Evolutionary conservation across 1,284 basidiomycete species (phyloP), one percentile per base, ranked within the genome.

Genomic region (Rhizoctonia solani): DNA sequence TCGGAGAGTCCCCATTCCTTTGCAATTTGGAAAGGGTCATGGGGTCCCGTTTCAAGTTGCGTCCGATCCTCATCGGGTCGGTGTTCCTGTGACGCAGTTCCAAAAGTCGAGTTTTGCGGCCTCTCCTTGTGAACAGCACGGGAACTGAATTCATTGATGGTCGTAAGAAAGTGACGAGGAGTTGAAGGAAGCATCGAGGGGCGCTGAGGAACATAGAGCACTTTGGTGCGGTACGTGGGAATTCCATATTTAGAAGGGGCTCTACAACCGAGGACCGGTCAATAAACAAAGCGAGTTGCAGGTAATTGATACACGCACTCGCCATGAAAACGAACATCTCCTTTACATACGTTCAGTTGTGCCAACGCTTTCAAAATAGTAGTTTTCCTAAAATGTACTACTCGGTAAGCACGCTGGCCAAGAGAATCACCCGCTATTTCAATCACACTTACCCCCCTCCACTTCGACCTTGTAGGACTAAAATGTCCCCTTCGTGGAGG

Each of bases 191-290:
- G 83, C 14, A 94, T 79, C 0, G 91, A 89, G 0, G 92, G 88
- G 21, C 93, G 81, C 76, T 95, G 93, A 0, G 92, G 92, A 46
- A 94, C 86, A 74, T 95, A 95, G 71, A 87, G 83, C 1, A 94
- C 86, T 68, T 82, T 83, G 0, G 88, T 91, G 59, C 93, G 85
- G 77, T 86, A 95, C 27, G 75, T 76, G 3, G 92, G 89, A 39
- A 93, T 83, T 13, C 25, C 21, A 23, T 61, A 61, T 25, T 61
- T 49, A 11, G 58, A 2, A 25, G 58, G 58, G 8, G 58, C 46
- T 39, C 58, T 61, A 50, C n/a, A n/a, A n/a, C n/a, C n/a, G n/a
- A n/a, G n/a, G n/a, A n/a, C n/a, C n/a, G n/a, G 19, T 4, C 19
- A 27, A 21, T 11, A n/a, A 16, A 8, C 13, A 63, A 50, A 46